Base-by-base conservation (phyloP, 177 flowering plant species). In the Telopea speciosissima region DNA sequence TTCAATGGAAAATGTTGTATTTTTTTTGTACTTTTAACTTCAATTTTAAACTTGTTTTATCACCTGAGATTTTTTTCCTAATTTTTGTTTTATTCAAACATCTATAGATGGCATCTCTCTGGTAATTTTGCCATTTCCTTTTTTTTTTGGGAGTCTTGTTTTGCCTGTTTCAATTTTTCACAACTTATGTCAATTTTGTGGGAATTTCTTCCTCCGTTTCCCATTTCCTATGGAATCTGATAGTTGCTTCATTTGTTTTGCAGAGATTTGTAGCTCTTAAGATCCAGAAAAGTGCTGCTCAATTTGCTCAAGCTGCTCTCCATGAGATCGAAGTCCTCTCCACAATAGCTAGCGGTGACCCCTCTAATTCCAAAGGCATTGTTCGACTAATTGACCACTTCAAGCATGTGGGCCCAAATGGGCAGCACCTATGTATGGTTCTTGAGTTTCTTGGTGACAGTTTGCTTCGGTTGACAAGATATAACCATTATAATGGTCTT, bases 401-500 rank as follows among this genome's bases (percentile, higher is more conserved):
- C 72, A 94, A 89, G 87, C 97, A 92, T 66, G 25, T 83, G 3
- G 98, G 98, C 24, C 98, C 97, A 31, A 94, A 94, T 75, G 98
- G 98, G 63, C 97, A 89, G 79, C 98, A 94, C 78, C 69, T 76
- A 17, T 92, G 98, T 82, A 88, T 92, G 91, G 98, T 87, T 44
- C 90, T 89, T 56, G 98, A 94, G 68, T 85, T 87, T 80, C 92
- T 94, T 63, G 98, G 97, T 28, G 98, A 94, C 77, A 90, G 87
- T 75, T 79, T 94, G 63, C 91, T 94, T 19, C 85, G 84, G 21
- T 74, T 94, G 24, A 89, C 86, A 72, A 90, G 73, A 73, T 79
- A 86, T 73, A 90, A 86, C 65, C 95, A 83, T 9, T 90, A 94
- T 73, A 84, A 79, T 74, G 90, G 95, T 36, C 75, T 92, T 62